These are phyloP conservation scores for Starmera quercuum DNA, from an alignment of 805 yeast genomes.

Conservation along the genomic window DNA sequence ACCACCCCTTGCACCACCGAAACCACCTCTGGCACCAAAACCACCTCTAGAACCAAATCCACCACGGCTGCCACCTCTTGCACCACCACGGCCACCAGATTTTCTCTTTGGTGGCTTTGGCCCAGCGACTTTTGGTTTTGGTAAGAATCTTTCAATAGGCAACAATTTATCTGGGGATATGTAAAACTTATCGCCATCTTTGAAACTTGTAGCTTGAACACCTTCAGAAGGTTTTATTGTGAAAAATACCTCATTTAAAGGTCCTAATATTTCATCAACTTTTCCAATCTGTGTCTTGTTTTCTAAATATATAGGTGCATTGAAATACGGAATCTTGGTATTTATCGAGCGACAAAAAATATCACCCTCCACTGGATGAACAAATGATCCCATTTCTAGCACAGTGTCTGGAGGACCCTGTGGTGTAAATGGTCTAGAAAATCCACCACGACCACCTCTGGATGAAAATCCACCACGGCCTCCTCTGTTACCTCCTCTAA, in stretches of 20 bases:
- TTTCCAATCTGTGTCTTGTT: slow-evolving; percentile 95
- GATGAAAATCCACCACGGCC: slow-evolving; percentile 64
- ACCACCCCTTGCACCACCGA: slow-evolving; percentile 44
- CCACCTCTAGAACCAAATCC: slow-evolving; percentile 36
- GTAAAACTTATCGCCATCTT: slow-evolving; percentile 91
- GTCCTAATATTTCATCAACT: slow-evolving; percentile 97
- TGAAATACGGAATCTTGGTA: slow-evolving; percentile 92
- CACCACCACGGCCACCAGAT: slow-evolving; percentile 47
- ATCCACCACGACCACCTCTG: slow-evolving; percentile 42
- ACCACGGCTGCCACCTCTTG: slow-evolving; percentile 38
- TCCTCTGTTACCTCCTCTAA: slow-evolving; percentile 53
- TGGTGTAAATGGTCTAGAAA: slow-evolving; percentile 64
- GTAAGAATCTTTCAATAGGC: slow-evolving; percentile 94
- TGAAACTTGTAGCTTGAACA: slow-evolving; percentile 87
- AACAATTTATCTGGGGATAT: slow-evolving; percentile 93
- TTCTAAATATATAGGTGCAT: slow-evolving; percentile 96
- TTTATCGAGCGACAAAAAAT: slow-evolving; percentile 94
- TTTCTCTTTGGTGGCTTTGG: slow-evolving; percentile 72
- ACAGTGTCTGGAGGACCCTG: slow-evolving; percentile 97
- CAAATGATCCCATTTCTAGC: slow-evolving; percentile 87
- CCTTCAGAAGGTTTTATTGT: slow-evolving; percentile 96
- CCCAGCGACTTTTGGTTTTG: slow-evolving; percentile 85
- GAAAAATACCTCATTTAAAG: slow-evolving; percentile 95
- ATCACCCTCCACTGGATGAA: slow-evolving; percentile 94
- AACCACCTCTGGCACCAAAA: slow-evolving; percentile 41